Conservation (phyloP, 257 asterid genomes). For the Solanum dulcamara region DNA sequence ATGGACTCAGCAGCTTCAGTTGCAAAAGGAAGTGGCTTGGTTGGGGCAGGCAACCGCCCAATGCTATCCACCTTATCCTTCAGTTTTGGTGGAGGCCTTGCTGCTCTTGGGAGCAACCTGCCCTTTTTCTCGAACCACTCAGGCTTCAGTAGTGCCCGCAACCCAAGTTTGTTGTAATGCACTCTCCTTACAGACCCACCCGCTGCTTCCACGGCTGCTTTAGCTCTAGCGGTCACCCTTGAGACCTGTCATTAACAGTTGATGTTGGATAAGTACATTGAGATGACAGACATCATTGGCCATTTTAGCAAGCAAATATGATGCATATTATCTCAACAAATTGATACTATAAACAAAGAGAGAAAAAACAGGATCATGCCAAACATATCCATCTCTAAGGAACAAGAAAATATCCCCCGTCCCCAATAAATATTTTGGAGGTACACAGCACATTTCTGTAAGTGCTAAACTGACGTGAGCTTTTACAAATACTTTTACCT, state of each 20-base stretch:
- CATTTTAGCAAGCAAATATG: neutral
- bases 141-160: slow-evolving; percentile 75
- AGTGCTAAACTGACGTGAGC: neutral
- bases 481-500: neutral
- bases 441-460: neutral
- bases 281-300: neutral
- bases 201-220: slow-evolving; percentile 85
- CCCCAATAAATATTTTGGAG: neutral
- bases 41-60: slow-evolving; percentile 91
- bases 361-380: neutral
- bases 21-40: slow-evolving; percentile 67
- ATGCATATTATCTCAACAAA: neutral
- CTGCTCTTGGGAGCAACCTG: slow-evolving; percentile 76
- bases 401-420: neutral
- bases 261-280: neutral
- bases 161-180: slow-evolving; percentile 75
- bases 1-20: slow-evolving; percentile 38
- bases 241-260: slow-evolving; percentile 47
- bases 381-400: neutral
- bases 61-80: slow-evolving; percentile 76
- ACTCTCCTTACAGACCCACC: slow-evolving; percentile 93
- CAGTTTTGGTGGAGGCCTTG: slow-evolving; percentile 90
- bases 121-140: slow-evolving; percentile 98
- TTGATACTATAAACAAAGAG: neutral
- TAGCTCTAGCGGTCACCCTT: slow-evolving; percentile 86